phyloP scores from a whole-genome alignment of 371 early-diverging fungal genomes.

The Rhizomucor miehei region DNA sequence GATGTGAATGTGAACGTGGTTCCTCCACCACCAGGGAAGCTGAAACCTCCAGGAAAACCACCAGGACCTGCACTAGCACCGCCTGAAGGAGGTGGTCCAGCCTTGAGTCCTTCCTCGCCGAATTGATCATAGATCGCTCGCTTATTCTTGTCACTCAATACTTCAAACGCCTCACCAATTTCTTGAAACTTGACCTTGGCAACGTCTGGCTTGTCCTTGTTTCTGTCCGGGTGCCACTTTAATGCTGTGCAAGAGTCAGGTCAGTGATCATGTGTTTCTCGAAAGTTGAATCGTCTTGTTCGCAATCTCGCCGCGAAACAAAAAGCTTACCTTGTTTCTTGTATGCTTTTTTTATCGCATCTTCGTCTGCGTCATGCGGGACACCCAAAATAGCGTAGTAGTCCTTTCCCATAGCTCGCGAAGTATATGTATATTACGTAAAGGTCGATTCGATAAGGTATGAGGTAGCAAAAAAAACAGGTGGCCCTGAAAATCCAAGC shows the following conservation, averaged over 20 bases:
- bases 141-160: conserved; percentile 90
- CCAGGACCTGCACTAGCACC: conserved; percentile 46
- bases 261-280: not conserved
- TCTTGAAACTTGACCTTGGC: conserved; percentile 25
- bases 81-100: conserved; percentile 38
- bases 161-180: conserved; percentile 94
- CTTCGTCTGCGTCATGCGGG: conserved; percentile 78
- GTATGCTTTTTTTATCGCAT: conserved; percentile 89
- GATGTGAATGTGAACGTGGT: conserved; percentile 59
- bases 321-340: conserved; percentile 66
- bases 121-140: conserved; percentile 84
- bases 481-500: not conserved
- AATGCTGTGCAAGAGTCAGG: conserved; percentile 21
- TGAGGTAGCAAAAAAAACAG: not conserved
- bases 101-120: conserved; percentile 91
- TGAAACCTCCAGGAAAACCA: conserved; percentile 44
- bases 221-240: conserved; percentile 53
- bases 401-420: conserved; percentile 77
- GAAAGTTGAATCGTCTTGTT: not conserved
- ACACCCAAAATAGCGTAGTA: conserved; percentile 90
- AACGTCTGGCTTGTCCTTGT: conserved; percentile 37
- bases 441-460: not conserved
- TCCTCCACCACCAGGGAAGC: conserved; percentile 40
- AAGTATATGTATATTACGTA: not conserved
- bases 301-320: no score